Percentiles rank a stretch among this genome's conserved stretches.
Evolutionary conservation across 495 filamentous ascomycete species (phyloP).

Genomic region (Astrothelium subdiscretum): DNA sequence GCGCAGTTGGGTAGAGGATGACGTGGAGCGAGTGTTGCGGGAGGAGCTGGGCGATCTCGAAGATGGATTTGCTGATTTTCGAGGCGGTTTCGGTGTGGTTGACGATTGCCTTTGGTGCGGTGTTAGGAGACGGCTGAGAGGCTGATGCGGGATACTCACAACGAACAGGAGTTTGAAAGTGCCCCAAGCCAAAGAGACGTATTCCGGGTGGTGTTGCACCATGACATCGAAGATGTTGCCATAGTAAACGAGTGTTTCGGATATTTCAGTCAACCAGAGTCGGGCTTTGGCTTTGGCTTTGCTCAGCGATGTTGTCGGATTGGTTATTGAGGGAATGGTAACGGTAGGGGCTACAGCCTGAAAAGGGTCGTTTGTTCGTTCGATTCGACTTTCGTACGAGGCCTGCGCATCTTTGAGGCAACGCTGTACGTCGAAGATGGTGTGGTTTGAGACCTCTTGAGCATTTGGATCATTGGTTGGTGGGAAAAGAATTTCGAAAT

Average conservation of each 20-base stretch:
- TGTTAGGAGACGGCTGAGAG: too few relatives aligned
- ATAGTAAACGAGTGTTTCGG: not conserved
- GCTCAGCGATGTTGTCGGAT: not conserved
- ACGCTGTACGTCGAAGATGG: not conserved
- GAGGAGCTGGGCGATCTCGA: slow-evolving; percentile 5
- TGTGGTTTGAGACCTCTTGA: not conserved
- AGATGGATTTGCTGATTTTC: not conserved
- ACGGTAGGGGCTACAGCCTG: not conserved
- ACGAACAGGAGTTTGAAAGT: slow-evolving; percentile 23
- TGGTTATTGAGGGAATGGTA: not conserved
- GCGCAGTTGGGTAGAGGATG: slow-evolving; percentile 5
- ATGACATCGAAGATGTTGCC: slow-evolving; percentile 10
- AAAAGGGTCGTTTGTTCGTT: not conserved
- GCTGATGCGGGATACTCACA: slow-evolving; percentile 8
- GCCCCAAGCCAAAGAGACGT: slow-evolving; percentile 29
- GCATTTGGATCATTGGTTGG: not conserved
- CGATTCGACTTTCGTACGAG: not conserved
- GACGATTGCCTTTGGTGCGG: slow-evolving; percentile 7
- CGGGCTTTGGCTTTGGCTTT: not conserved
- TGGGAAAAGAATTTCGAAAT: not conserved
- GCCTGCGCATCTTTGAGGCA: not conserved
- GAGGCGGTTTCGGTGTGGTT: slow-evolving; percentile 5
- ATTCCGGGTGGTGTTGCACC: slow-evolving; percentile 24
- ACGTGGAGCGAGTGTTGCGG: not conserved
- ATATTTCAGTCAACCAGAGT: not conserved